Percentiles rank a stretch among this genome's conserved stretches.
These are phyloP conservation scores for Kwoniella europaea DNA, from an alignment of 768 basidiomycete species.

Conservation along the genomic window DNA sequence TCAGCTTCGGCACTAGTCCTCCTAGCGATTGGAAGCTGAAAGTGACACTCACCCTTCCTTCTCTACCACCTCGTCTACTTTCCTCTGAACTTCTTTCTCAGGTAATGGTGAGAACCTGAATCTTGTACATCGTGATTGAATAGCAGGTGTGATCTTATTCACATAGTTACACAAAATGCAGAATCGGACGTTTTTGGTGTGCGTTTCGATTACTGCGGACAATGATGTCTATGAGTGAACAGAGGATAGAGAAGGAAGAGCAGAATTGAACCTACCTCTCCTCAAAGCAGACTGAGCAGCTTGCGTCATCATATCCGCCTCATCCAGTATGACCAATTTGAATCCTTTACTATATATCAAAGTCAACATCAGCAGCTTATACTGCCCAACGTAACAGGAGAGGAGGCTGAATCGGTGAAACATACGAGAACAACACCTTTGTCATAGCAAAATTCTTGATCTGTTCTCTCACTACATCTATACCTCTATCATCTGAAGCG, in stretches of 20 bases:
- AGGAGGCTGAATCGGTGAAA: too few relatives aligned
- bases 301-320: slow-evolving; percentile 99
- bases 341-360: slow-evolving; percentile 72
- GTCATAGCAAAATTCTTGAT: slow-evolving; percentile 99
- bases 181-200: slow-evolving; percentile 97
- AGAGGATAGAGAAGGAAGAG: not conserved
- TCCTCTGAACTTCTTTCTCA: slow-evolving; percentile 79
- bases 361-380: slow-evolving; percentile 3
- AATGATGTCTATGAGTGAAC: not conserved
- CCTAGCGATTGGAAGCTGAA: too few relatives aligned
- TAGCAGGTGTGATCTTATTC: slow-evolving; percentile 97
- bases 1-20: not conserved
- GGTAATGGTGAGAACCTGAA: slow-evolving; percentile 96
- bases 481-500: slow-evolving; percentile 97
- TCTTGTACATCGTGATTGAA: slow-evolving; percentile 96
- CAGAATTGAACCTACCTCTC: slow-evolving; percentile 61
- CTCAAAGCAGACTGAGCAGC: slow-evolving; percentile 95
- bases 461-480: slow-evolving; percentile 97
- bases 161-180: slow-evolving; percentile 99
- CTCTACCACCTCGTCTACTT: slow-evolving; percentile 76
- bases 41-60: slow-evolving; percentile 71
- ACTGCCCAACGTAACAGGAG: not conserved
- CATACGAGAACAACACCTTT: slow-evolving; percentile 68
- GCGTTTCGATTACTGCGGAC: slow-evolving; percentile 84
- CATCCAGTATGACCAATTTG: slow-evolving; percentile 97